Percentiles rank a stretch among this genome's conserved stretches.
These are phyloP conservation scores for Wickerhamiella spandovensis DNA, from an alignment of 805 yeast species.

Conservation along the genomic window DNA sequence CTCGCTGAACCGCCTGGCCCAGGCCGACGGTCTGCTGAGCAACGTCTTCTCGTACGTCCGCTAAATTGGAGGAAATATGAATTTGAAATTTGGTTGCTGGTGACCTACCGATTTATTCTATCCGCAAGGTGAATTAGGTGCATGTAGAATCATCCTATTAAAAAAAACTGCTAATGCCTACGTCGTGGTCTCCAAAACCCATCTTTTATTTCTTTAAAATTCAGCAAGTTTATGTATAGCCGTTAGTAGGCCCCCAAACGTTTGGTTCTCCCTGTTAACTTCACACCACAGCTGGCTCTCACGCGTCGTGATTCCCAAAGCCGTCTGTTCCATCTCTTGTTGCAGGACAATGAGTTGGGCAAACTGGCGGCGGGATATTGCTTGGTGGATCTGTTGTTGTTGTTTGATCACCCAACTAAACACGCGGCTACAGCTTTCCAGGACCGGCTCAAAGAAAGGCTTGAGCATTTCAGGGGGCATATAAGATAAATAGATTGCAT, in stretches of 20 bases:
- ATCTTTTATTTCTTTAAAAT: background rate
- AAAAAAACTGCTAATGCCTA: too few species aligned
- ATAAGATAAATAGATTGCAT: background rate
- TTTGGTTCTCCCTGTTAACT: background rate
- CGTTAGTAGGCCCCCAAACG: background rate
- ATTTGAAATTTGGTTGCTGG: background rate
- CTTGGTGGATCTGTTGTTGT: background rate
- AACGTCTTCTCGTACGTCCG: conserved; percentile 36
- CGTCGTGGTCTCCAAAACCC: too few species aligned
- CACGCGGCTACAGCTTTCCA: background rate
- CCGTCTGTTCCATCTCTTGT: background rate
- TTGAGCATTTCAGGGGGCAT: background rate
- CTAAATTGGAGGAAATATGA: conserved; percentile 13
- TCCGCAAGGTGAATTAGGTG: background rate
- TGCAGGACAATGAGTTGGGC: background rate
- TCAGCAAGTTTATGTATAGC: background rate
- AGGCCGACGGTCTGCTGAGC: conserved; percentile 94
- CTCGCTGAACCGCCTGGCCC: conserved; percentile 97
- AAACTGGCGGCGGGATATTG: background rate
- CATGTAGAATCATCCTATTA: conserved; percentile 1
- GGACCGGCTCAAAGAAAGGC: background rate
- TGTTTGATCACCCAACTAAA: background rate
- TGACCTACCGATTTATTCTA: background rate
- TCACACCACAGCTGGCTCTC: background rate
- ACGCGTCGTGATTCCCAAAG: background rate